Conservation (phyloP, 2,329 filamentous ascomycete species). For the Aspergillus ustus region DNA sequence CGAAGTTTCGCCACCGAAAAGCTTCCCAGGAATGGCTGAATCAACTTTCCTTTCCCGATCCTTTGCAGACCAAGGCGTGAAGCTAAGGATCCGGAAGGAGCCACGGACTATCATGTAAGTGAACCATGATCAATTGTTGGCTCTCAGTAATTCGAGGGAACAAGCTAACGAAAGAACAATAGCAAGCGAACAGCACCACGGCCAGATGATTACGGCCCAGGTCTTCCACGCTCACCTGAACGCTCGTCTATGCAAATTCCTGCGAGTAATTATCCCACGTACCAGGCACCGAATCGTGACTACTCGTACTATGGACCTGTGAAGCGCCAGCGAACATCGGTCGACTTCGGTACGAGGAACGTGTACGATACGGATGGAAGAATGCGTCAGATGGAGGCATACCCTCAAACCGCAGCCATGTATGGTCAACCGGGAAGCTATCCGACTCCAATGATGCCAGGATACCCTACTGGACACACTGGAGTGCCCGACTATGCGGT, state of each 20-base stretch:
- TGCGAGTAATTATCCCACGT: slow-evolving; percentile 36
- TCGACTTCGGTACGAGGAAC: slow-evolving; percentile 41
- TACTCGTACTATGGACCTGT: slow-evolving; percentile 42
- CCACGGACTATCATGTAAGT: slow-evolving; percentile 62
- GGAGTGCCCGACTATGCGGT: slow-evolving; percentile 44
- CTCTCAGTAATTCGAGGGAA: not conserved
- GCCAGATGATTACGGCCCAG: slow-evolving; percentile 44
- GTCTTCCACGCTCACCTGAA: slow-evolving; percentile 44
- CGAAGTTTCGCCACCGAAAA: slow-evolving; percentile 60
- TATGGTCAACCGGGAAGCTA: slow-evolving; percentile 40
- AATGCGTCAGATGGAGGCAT: slow-evolving; percentile 44
- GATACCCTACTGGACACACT: slow-evolving; percentile 39
- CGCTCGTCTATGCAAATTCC: slow-evolving; percentile 42
- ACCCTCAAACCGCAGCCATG: slow-evolving; percentile 39
- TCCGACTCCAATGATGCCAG: slow-evolving; percentile 39
- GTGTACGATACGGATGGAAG: slow-evolving; percentile 44
- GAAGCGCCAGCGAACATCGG: slow-evolving; percentile 46
- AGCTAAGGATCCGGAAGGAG: slow-evolving; percentile 81
- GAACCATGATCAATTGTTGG: not conserved
- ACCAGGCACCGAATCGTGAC: slow-evolving; percentile 39
- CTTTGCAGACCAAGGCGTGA: slow-evolving; percentile 86
- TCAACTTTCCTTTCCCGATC: slow-evolving; percentile 80
- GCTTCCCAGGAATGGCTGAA: slow-evolving; percentile 78
- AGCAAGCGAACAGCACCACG: slow-evolving; percentile 47
- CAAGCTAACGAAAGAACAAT: slow-evolving; percentile 22